A percentile compares a stretch with the other conserved stretches of the same genome.
Conservation (phyloP, 176 grass and related monocot species). For the Cenchrus fungigraminus region DNA sequence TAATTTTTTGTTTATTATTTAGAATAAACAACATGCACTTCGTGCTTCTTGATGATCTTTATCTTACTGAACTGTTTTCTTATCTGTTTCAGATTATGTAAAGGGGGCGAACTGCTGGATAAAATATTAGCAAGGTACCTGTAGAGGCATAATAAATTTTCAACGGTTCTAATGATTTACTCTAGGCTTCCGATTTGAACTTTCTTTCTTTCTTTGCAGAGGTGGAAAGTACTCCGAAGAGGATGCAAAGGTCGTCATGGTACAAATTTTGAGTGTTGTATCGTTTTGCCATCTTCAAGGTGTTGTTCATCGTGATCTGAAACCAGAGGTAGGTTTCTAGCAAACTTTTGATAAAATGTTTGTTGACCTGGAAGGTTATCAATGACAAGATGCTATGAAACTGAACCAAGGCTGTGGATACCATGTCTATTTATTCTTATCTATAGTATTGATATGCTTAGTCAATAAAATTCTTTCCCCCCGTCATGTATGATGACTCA, state of each 20-base stretch:
- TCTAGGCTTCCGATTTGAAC: conserved; percentile 30
- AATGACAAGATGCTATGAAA: conserved; percentile 2
- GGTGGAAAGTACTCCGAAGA: conserved; percentile 99
- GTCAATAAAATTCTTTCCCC: background rate
- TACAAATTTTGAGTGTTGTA: conserved; percentile 93
- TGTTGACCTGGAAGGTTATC: conserved; percentile 13
- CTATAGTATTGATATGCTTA: background rate
- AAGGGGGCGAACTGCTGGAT: conserved; percentile 96
- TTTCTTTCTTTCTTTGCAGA: conserved; percentile 48
- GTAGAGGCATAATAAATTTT: conserved; percentile 4
- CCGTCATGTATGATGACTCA: background rate
- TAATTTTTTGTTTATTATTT: conserved; percentile 31
- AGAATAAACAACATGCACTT: conserved; percentile 17
- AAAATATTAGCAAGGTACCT: conserved; percentile 89
- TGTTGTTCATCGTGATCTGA: conserved; percentile 97
- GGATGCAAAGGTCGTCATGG: conserved; percentile 88
- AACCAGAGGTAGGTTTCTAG: conserved; percentile 78
- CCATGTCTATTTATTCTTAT: conserved; percentile 20
- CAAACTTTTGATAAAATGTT: conserved; percentile 12
- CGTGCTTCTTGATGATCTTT: conserved; percentile 17
- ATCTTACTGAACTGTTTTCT: conserved; percentile 39
- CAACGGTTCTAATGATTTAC: conserved; percentile 1
- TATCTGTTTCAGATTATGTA: conserved; percentile 79
- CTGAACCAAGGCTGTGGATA: conserved; percentile 13
- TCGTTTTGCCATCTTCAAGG: conserved; percentile 99